A percentile compares a stretch with the other conserved stretches of the same genome.
Evolutionary conservation across 148 eudicot species (phyloP).

Genomic region (Persicaria maculosa): DNA sequence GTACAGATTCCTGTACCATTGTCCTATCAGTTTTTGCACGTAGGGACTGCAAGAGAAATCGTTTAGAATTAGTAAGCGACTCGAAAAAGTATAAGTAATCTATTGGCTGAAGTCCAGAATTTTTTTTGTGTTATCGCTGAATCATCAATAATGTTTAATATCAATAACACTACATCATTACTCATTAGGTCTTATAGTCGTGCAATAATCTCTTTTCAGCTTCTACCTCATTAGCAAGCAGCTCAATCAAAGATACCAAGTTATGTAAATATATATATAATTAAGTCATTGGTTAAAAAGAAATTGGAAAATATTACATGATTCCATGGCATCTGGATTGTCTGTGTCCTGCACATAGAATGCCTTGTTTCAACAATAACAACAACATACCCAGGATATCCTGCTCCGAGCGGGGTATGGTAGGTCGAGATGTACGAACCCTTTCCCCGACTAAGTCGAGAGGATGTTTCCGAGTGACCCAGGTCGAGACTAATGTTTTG

Average conservation of each 20-base stretch:
- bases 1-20: slow-evolving; percentile 28
- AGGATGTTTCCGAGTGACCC: too few species aligned
- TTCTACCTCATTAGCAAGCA: neutral
- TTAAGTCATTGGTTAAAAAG: neutral
- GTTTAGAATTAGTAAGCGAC: slow-evolving; percentile 2
- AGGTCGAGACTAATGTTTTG: too few species aligned
- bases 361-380: neutral
- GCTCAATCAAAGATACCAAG: neutral
- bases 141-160: neutral
- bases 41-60: slow-evolving; percentile 47
- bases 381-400: too few species aligned
- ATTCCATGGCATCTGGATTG: neutral
- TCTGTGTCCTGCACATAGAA: neutral
- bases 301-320: neutral
- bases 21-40: slow-evolving; percentile 76
- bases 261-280: neutral
- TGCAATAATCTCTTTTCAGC: neutral
- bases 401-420: too few species aligned
- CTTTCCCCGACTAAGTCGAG: neutral
- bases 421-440: too few species aligned
- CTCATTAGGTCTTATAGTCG: neutral
- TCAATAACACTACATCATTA: neutral
- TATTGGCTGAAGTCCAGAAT: neutral
- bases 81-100: neutral
- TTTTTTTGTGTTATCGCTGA: neutral